phyloP scores from a whole-genome alignment of 805 yeast species.

The Suhomyces prunicola region DNA sequence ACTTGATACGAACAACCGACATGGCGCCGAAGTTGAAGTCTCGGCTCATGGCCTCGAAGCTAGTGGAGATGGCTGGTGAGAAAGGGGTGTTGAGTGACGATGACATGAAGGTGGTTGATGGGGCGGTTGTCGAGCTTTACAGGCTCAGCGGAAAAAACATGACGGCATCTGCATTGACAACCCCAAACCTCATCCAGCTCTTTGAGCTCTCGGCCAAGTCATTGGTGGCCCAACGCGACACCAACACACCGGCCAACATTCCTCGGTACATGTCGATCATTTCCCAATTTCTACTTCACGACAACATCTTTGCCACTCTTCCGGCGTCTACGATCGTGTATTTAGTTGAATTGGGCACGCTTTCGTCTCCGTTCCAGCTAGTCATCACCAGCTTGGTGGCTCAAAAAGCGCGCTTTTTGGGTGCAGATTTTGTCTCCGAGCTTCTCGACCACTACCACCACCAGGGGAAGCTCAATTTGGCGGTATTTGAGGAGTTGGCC shows the following conservation, averaged over 20 bases:
- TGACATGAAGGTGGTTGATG: constrained; percentile 18
- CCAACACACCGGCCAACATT: constrained; percentile 3
- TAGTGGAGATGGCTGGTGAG: constrained; percentile 14
- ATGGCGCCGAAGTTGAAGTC: constrained; percentile 17
- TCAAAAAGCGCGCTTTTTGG: constrained; percentile 8
- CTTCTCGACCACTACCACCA: constrained; percentile 13
- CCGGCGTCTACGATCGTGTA: constrained; percentile 21
- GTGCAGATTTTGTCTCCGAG: constrained; percentile 14
- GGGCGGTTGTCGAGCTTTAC: constrained; percentile 17
- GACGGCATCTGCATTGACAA: neutral
- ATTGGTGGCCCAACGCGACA: constrained; percentile 1
- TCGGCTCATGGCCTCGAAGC: constrained; percentile 17
- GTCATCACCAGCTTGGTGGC: constrained; percentile 11
- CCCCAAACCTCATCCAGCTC: constrained; percentile 11
- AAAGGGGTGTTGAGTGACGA: constrained; percentile 7
- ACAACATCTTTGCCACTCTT: constrained; percentile 3
- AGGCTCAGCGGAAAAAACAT: constrained; percentile 9
- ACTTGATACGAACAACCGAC: constrained; percentile 26
- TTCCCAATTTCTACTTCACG: constrained; percentile 17
- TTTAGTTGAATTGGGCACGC: constrained; percentile 27
- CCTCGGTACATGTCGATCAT: constrained; percentile 30
- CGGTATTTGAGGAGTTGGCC: constrained; percentile 13
- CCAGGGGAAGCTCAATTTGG: constrained; percentile 10
- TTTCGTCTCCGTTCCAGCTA: constrained; percentile 8
- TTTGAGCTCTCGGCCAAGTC: constrained; percentile 17